Conservation (phyloP, 2,329 filamentous ascomycete genomes). For the Alternaria sp. region DNA sequence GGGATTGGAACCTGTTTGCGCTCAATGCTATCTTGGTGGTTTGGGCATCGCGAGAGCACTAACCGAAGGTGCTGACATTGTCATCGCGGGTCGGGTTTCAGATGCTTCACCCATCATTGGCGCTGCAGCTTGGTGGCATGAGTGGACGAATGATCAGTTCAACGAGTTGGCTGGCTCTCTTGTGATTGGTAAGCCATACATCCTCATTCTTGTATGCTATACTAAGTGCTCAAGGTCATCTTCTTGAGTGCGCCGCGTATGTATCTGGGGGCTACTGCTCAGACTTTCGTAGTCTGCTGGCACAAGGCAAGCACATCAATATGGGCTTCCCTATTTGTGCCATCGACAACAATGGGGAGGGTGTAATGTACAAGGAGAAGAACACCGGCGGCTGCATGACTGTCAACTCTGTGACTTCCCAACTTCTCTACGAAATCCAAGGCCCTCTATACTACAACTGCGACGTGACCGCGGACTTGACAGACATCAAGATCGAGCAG, state of each 20-base stretch:
- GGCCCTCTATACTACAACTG: slow-evolving; percentile 61
- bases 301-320: slow-evolving; percentile 47
- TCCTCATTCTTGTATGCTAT: background rate
- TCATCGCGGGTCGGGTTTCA: slow-evolving; percentile 44
- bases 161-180: slow-evolving; percentile 47
- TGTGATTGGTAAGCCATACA: slow-evolving; percentile 23
- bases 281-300: slow-evolving; percentile 50
- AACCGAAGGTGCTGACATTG: slow-evolving; percentile 39
- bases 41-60: slow-evolving; percentile 39
- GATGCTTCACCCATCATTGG: slow-evolving; percentile 57
- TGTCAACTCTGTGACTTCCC: slow-evolving; percentile 60
- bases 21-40: slow-evolving; percentile 25
- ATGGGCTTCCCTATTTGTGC: slow-evolving; percentile 42
- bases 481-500: slow-evolving; percentile 44
- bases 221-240: slow-evolving; percentile 54
- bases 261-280: slow-evolving; percentile 46
- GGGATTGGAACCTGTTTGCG: slow-evolving; percentile 40
- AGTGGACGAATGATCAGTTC: slow-evolving; percentile 55
- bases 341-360: slow-evolving; percentile 29
- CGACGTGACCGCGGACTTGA: slow-evolving; percentile 41
- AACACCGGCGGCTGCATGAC: slow-evolving; percentile 43
- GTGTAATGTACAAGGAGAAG: slow-evolving; percentile 44
- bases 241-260: slow-evolving; percentile 53
- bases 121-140: slow-evolving; percentile 61
- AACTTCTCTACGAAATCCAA: slow-evolving; percentile 57